Base-by-base conservation (phyloP, 495 filamentous ascomycete genomes). In the Xylaria nigripes region DNA sequence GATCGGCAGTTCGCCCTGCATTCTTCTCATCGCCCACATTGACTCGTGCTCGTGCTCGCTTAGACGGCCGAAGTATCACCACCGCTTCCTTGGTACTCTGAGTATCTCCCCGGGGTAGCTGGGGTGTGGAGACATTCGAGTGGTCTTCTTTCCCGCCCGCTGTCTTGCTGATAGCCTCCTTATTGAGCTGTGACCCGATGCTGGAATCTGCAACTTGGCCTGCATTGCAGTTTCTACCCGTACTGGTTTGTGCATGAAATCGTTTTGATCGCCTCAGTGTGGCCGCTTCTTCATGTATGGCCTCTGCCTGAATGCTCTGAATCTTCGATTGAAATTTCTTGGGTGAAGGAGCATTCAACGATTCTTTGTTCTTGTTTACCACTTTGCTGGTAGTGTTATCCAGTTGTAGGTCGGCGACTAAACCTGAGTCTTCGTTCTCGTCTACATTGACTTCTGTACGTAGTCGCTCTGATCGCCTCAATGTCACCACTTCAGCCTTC, bases 261-360 rank as follows among this genome's bases (percentile, higher is more conserved):
- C 51, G 21, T 10, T 54, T 54, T 43, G 51, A 54, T 30, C 51
- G 51, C 15, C 51, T 48, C 44, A 47, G 15, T 3, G 51, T 48
- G 15, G 6, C 12, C 12, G 22, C 24, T 30, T 16, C 21, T 24
- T 54, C 34, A 22, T 10, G 2, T 19, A 16, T 19, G 18, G 22
- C 12, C 13, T 25, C 41, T 18, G 23, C 15, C 19, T 23, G 22
- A 18, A 54, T 32, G 1, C 5, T 30, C 2, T 12, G 44, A 8
- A 23, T 1, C 16, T 1, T 23, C 12, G 21, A 15, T 9, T 16
- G 8, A 15, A 7, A 6, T 24, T 13, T 1, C 41, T 47, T 10
- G 22, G 44, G 8, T 16, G 24, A n/a, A 6, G 10, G 38, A 3
- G 7, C 1, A 25, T 42, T 24, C 13, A 15, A 27, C 5, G 18